Evolutionary conservation across 768 basidiomycete genomes (phyloP).

Genomic region (Tulasnella sp.): DNA sequence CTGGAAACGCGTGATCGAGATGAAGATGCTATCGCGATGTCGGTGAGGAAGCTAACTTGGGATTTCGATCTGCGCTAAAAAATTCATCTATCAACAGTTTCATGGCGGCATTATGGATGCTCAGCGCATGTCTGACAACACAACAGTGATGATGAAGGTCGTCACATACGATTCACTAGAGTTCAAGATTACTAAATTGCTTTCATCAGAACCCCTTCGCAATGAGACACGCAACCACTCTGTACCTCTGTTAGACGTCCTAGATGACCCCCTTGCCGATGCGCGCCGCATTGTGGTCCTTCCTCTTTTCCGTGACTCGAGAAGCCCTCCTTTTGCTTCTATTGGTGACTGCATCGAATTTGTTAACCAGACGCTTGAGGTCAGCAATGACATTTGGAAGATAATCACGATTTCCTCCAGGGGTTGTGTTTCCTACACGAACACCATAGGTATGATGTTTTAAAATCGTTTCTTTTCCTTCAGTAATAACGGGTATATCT

Average conservation of each 20-base stretch:
- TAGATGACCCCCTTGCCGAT: not conserved
- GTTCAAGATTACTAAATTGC: slow-evolving; percentile 5
- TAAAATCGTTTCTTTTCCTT: not conserved
- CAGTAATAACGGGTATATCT: not conserved
- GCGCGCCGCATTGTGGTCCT: slow-evolving; percentile 1
- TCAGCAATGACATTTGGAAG: too few relatives aligned
- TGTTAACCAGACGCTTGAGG: slow-evolving; percentile 8
- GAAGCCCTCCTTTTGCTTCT: not conserved
- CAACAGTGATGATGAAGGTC: not conserved
- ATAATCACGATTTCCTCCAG: too few relatives aligned
- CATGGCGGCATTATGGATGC: not conserved
- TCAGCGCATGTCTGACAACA: slow-evolving; percentile 3
- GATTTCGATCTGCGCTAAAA: not conserved
- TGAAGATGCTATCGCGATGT: not conserved
- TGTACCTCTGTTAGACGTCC: slow-evolving; percentile 7
- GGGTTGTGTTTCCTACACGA: slow-evolving; percentile 4
- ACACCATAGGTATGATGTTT: not conserved
- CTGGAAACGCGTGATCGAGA: not conserved
- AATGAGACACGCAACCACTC: slow-evolving; percentile 9
- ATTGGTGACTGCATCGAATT: not conserved
- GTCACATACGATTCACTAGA: not conserved
- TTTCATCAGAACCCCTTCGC: not conserved
- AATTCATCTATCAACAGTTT: too few relatives aligned
- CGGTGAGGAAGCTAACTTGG: not conserved
- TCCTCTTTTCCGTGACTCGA: slow-evolving; percentile 1